phyloP scores from a whole-genome alignment of 768 basidiomycete genomes.

The Chalciporus sphaerocephalus region DNA sequence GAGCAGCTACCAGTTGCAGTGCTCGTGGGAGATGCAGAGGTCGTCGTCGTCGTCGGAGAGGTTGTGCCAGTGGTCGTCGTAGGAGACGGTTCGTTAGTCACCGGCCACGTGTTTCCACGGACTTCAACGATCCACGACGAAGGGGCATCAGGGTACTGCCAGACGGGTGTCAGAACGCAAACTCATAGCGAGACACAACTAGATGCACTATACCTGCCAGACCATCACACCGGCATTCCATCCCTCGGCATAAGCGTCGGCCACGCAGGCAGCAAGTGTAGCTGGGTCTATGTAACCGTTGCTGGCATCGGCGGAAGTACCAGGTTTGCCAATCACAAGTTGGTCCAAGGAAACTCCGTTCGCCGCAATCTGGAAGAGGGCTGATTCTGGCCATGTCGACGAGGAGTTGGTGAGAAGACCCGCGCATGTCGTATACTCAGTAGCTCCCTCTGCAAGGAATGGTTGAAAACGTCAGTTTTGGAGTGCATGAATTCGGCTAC shows the following conservation, averaged over 20 bases:
- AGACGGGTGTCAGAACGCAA: neutral
- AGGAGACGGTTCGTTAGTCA: constrained; percentile 5
- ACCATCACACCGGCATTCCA: constrained; percentile 52
- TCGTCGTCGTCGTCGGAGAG: constrained; percentile 2
- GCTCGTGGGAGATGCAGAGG: constrained; percentile 19
- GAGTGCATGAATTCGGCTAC: neutral
- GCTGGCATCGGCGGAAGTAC: constrained; percentile 36
- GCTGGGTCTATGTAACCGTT: constrained; percentile 57
- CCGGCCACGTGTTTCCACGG: constrained; percentile 36
- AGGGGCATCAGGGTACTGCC: constrained; percentile 37
- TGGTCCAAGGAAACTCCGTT: constrained; percentile 44
- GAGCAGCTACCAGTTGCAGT: constrained; percentile 35
- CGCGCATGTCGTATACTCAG: constrained; percentile 61
- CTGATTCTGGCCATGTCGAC: constrained; percentile 55
- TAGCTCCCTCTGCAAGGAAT: constrained; percentile 45
- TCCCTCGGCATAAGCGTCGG: constrained; percentile 54
- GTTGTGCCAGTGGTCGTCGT: neutral
- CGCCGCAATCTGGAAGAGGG: constrained; percentile 51
- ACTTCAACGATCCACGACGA: constrained; percentile 39
- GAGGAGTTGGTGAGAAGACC: constrained; percentile 58
- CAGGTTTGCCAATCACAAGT: constrained; percentile 56
- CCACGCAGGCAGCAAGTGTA: constrained; percentile 55
- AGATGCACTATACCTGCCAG: constrained; percentile 35
- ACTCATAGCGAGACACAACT: neutral
- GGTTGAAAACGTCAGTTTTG: neutral